Percentiles rank a stretch among this genome's conserved stretches.
Conservation (phyloP, 139 green algal genomes). For the Nannochloris sp. region DNA sequence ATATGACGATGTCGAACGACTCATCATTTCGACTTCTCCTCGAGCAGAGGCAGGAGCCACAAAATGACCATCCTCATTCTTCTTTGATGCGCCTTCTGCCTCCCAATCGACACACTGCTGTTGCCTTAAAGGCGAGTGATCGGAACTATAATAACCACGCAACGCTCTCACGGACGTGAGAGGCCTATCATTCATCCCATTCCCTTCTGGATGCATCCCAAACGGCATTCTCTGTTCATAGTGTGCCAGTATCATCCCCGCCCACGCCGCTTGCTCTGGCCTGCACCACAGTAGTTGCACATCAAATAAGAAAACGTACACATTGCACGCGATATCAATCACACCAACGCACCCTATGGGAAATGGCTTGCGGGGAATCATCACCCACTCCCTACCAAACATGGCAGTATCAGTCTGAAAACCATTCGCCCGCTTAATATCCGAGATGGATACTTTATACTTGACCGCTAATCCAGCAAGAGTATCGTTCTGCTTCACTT, state of each 20-base stretch:
- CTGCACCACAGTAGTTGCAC: slow-evolving; percentile 7
- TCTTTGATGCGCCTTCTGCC: slow-evolving; percentile 1
- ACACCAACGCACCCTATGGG: slow-evolving; percentile 28
- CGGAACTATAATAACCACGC: slow-evolving; percentile 33
- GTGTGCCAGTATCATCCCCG: slow-evolving; percentile 53
- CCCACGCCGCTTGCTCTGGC: slow-evolving; percentile 41
- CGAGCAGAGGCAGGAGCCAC: background rate
- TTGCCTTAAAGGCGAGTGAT: background rate
- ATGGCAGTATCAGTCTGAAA: slow-evolving; percentile 70
- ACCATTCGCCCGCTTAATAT: slow-evolving; percentile 79
- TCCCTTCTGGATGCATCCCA: slow-evolving; percentile 5
- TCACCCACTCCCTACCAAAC: slow-evolving; percentile 59
- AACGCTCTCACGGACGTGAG: slow-evolving; percentile 9
- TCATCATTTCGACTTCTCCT: slow-evolving; percentile 9
- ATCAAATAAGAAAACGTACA: too few species aligned
- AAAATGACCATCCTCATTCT: slow-evolving; percentile 3
- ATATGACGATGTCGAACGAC: background rate
- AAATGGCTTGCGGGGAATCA: slow-evolving; percentile 57
- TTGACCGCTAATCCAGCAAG: slow-evolving; percentile 70
- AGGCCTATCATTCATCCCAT: background rate
- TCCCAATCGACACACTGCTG: too few species aligned
- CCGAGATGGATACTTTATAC: slow-evolving; percentile 72
- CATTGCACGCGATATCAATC: too few species aligned
- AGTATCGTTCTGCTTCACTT: slow-evolving; percentile 76
- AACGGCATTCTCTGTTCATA: slow-evolving; percentile 20